Base-by-base conservation (phyloP, 2,329 filamentous ascomycete species). In the Penicillium decumbens region DNA sequence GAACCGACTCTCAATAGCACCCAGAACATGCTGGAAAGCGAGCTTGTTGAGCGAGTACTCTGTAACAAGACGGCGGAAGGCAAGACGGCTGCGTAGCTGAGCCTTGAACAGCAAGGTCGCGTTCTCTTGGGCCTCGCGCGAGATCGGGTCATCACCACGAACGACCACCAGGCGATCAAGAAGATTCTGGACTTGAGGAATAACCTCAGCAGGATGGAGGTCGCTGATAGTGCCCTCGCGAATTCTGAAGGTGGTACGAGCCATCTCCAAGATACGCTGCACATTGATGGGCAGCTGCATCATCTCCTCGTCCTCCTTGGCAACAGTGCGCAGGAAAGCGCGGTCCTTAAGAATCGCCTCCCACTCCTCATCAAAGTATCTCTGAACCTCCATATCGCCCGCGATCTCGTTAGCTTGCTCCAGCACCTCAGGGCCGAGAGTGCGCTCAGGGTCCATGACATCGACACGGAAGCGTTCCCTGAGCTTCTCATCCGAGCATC, bases 261-360 rank as follows among this genome's bases (percentile, higher is more conserved):
- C 89, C 44, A 87, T 90, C 64, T 95, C 87, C 49, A 98, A 88
- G 65, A 98, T 89, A 60, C 93, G 88, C 44, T 85, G 80, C 55
- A 97, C 81, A 68, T 98, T 98, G 58, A 98, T 82, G 18, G 93
- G 93, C 50, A 98, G 77, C 64, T 96, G 91, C 80, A 95, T 89
- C 69, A 81, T 82, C 61, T 93, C 87, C 41, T 93, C 88, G 45
- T 89, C 85, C 69, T 89, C 86, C 71, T 87, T 77, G 60, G 83
- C 86, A 59, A 89, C 82, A 24, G 75, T 67, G 44, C 93, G 87
- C 37, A 97, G 77, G 65, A 84, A 83, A 8, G 80, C 78, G 45
- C 93, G 87, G 65, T 93, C 89, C n/a, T 77, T 75, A 39, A 80
- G 65, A 41, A 98, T 79, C 12, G 84, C 79, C 38, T 95, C 90